Evolutionary conservation across 2,329 filamentous ascomycete species (phyloP).

Genomic region (Thielaviopsis punctulata): DNA sequence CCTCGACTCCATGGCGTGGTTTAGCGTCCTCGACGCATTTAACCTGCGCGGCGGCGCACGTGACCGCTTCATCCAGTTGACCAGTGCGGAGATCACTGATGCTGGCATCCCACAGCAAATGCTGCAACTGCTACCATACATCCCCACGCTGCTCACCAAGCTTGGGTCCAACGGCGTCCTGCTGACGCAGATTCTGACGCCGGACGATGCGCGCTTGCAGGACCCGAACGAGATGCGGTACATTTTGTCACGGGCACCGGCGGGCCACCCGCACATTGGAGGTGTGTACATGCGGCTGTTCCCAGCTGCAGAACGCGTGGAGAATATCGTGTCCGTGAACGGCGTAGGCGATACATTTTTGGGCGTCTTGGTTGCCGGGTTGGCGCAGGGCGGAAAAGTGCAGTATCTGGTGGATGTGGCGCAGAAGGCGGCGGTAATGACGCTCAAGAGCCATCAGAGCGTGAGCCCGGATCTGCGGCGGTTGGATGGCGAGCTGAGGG

Average conservation of each 20-base stretch:
- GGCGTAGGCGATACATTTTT: constrained; percentile 89
- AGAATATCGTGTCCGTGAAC: constrained; percentile 63
- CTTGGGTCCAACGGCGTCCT: constrained; percentile 61
- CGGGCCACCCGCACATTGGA: constrained; percentile 37
- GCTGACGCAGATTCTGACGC: constrained; percentile 50
- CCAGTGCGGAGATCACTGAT: constrained; percentile 51
- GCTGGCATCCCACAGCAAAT: constrained; percentile 68
- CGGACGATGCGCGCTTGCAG: constrained; percentile 49
- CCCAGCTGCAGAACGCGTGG: constrained; percentile 45
- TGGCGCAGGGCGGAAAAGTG: constrained; percentile 41
- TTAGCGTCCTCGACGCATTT: constrained; percentile 59
- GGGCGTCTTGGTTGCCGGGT: constrained; percentile 64
- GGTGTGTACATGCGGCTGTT: constrained; percentile 71
- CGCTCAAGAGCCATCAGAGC: constrained; percentile 55
- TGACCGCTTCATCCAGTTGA: constrained; percentile 53
- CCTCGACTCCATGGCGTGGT: constrained; percentile 60
- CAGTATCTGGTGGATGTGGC: constrained; percentile 58
- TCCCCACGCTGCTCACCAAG: constrained; percentile 73
- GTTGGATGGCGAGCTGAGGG: constrained; percentile 24
- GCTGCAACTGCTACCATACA: constrained; percentile 73
- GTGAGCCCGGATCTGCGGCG: constrained; percentile 44
- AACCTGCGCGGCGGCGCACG: constrained; percentile 57
- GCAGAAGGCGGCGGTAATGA: constrained; percentile 65
- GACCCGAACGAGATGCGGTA: constrained; percentile 47
- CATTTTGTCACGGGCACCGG: constrained; percentile 48